Evolutionary conservation across 2,329 filamentous ascomycete genomes (phyloP), one percentile per base, ranked within the genome.

Genomic region (Davidsoniella eucalypti): DNA sequence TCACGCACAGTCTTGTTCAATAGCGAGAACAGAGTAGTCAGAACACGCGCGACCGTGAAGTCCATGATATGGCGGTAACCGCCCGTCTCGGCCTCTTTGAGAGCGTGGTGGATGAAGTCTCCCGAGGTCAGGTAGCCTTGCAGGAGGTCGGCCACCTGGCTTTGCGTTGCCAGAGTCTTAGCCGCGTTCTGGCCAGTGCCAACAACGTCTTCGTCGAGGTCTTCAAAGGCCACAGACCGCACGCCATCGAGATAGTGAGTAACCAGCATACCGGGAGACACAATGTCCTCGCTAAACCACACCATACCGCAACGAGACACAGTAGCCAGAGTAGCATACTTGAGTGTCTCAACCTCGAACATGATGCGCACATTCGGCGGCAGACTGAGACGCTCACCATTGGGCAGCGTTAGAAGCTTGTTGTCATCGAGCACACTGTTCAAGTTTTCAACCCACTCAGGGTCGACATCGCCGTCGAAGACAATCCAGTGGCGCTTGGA

Each of bases 261-360:
- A 39, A 96, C 82, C 79, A 96, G 84, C 84, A 98, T 94, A 56
- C 76, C 76, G 1, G 90, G 78, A 29, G 87, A 90, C 39, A 99
- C 90, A 25, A 88, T 96, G 61, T 98, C 93, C 59, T 95, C 90
- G 62, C 87, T 98, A 68, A 96, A 98, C 92, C 92, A 99, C 12
- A 99, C 93, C 92, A 99, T 99, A 73, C 92, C 92, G 64, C 92
- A 99, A 68, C 92, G 87, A 80, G 85, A 93, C 61, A 99, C 92
- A n/a, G 92, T 99, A 51, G 92, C 92, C 42, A 98, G 76, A 0
- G 92, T 99, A 37, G 92, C 92, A 62, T 98, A 98, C 62, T 93
- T 94, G 54, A 99, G 72, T 2, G 82, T 96, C 68, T 98, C 93
- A 36, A 99, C 92, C 69, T 99, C 92, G 60, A 99, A 99, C 88